A percentile compares a stretch with the other conserved stretches of the same genome.
Conservation (phyloP, 805 yeast species). For the Monosporozyma aerobia region DNA sequence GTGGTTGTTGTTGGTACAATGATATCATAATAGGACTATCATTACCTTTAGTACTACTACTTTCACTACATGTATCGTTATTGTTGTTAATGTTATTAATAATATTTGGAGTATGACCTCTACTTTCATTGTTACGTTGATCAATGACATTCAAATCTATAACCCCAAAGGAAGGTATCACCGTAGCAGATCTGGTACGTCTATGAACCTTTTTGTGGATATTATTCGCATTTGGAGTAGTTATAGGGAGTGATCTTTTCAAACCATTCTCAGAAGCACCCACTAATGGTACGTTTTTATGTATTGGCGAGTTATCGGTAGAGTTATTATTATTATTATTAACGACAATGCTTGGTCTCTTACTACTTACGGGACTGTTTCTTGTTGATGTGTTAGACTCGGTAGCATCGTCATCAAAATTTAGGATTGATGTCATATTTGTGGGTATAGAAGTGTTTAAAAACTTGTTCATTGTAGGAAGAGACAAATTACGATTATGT, state of each 20-base stretch:
- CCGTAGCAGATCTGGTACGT: conserved; percentile 18
- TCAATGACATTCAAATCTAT: conserved; percentile 24
- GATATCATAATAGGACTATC: conserved; percentile 11
- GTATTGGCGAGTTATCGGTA: not conserved
- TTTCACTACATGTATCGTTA: conserved; percentile 26
- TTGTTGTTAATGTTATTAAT: not conserved
- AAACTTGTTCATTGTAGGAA: conserved; percentile 14
- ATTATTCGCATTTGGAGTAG: not conserved
- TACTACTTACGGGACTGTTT: not conserved
- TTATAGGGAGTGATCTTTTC: not conserved
- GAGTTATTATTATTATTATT: not conserved
- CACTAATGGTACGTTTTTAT: not conserved
- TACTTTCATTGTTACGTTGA: conserved; percentile 3
- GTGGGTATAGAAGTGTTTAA: conserved; percentile 2
- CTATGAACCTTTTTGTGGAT: conserved; percentile 11
- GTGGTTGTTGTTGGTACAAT: not conserved
- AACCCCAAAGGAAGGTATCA: conserved; percentile 20
- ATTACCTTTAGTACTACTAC: conserved; percentile 17
- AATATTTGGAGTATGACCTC: not conserved
- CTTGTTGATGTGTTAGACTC: not conserved
- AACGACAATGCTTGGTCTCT: not conserved
- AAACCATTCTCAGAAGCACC: not conserved
- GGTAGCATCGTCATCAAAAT: conserved; percentile 9
- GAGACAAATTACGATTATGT: conserved; percentile 18
- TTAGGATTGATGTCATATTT: conserved; percentile 18